Evolutionary conservation across 495 filamentous ascomycete genomes (phyloP).

Genomic region (Hypoxylon intermedium): DNA sequence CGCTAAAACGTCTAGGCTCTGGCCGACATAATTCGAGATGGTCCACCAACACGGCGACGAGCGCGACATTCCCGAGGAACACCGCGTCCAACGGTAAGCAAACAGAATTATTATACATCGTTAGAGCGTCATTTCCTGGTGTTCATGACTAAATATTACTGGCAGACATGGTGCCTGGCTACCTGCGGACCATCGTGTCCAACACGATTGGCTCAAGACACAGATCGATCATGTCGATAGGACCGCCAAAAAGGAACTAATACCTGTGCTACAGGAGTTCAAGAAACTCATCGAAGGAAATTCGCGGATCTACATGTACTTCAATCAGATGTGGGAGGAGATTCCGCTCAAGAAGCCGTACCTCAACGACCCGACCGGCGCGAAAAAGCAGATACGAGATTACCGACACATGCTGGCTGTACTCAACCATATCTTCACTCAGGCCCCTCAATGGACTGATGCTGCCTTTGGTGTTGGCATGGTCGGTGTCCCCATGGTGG

Average conservation of each 20-base stretch:
- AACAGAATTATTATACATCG: neutral
- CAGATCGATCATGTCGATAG: slow-evolving; percentile 55
- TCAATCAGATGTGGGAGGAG: slow-evolving; percentile 70
- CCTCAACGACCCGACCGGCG: slow-evolving; percentile 64
- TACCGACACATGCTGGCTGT: slow-evolving; percentile 70
- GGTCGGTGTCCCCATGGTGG: slow-evolving; percentile 72
- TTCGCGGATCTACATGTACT: slow-evolving; percentile 59
- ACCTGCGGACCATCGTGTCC: slow-evolving; percentile 59
- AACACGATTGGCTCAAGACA: slow-evolving; percentile 56
- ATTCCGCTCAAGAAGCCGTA: slow-evolving; percentile 66
- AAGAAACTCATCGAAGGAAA: slow-evolving; percentile 56
- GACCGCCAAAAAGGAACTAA: slow-evolving; percentile 49
- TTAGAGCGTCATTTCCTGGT: no score
- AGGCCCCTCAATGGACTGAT: slow-evolving; percentile 67
- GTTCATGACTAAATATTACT: slow-evolving; percentile 17
- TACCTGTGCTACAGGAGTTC: slow-evolving; percentile 56
- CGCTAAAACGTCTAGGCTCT: slow-evolving; percentile 13
- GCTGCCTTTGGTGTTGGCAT: slow-evolving; percentile 61
- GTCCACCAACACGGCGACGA: slow-evolving; percentile 55
- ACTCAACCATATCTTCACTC: slow-evolving; percentile 68
- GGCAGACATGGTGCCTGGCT: slow-evolving; percentile 60
- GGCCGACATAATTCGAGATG: slow-evolving; percentile 41
- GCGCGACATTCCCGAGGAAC: slow-evolving; percentile 52
- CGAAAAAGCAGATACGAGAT: slow-evolving; percentile 63
- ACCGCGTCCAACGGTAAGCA: slow-evolving; percentile 47